Evolutionary conservation across 306 rosid species (phyloP), one percentile per base, ranked within the genome.

Genomic region (Astragalus membranaceus): DNA sequence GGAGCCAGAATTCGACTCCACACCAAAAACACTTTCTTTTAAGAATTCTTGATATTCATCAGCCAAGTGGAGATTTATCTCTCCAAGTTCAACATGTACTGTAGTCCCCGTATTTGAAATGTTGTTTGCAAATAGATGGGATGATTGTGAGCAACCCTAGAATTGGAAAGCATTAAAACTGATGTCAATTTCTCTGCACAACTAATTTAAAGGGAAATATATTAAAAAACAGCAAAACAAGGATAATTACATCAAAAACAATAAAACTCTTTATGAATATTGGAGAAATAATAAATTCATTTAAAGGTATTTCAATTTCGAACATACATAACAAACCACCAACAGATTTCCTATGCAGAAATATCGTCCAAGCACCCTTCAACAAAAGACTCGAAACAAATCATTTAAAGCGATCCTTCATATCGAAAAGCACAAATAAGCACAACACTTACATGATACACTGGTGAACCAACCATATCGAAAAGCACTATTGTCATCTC

Each of bases 1-100:
- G 56, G 97, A 87, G 67, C 95, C 97, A 62, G 89, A 91, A 86
- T 86, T 95, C 74, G 96, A 87, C 79, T 95, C 97, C 85, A 91
- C 85, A 1, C 89, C 86, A 63, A 94, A 91, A 83, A 82, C 83
- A 76, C 83, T 95, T 74, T 87, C 99, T 82, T 91, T 95, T 79
- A 87, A 80, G 85, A 89, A 85, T 73, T 89, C 95, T 77, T 89
- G 96, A 87, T 87, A 91, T 79, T 95, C 99, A 79, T 91, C 96
- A 8, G 96, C 86, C 91, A 91, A 75, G 78, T 89, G 87, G 67
- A 95, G 86, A 89, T 95, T 95, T 60, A 95, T 72, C 80, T 95
- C 99, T 64, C 97, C 99, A 64, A 95, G 92, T 72, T 95, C 99
- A 85, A 82, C 61, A 64, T 95, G 99, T 26, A 88, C 83, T 58